phyloP scores from a whole-genome alignment of 495 filamentous ascomycete species.

The Apodospora peruviana region DNA sequence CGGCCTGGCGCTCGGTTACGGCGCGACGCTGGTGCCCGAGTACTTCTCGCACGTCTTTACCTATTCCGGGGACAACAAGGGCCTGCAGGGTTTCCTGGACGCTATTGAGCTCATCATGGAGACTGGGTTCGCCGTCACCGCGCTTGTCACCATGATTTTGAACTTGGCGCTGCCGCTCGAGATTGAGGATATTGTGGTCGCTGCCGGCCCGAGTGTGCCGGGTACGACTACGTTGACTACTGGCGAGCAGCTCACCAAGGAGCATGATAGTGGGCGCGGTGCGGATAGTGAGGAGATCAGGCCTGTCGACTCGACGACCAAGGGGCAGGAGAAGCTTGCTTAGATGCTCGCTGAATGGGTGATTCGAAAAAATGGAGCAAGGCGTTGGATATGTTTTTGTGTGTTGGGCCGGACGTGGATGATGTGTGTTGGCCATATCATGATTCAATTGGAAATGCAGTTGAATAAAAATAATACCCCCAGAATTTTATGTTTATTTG shows the following conservation, averaged over 20 bases:
- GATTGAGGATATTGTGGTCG: conserved; percentile 42
- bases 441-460: no score
- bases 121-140: conserved; percentile 71
- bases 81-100: conserved; percentile 72
- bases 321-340: background rate
- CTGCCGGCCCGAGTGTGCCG: no score
- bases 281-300: background rate
- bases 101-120: conserved; percentile 77
- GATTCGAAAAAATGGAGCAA: no score
- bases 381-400: no score
- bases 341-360: no score
- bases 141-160: conserved; percentile 62
- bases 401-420: no score
- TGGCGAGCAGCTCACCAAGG: background rate
- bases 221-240: no score
- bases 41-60: conserved; percentile 78
- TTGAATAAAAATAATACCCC: no score
- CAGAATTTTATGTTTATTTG: no score
- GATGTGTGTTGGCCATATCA: no score
- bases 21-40: conserved; percentile 73
- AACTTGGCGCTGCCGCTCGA: conserved; percentile 73
- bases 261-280: background rate
- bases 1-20: conserved; percentile 68
- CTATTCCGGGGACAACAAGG: conserved; percentile 59
- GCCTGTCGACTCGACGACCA: background rate